phyloP scores from a whole-genome alignment of 805 yeast species.

The Wickerhamiella dianesei region DNA sequence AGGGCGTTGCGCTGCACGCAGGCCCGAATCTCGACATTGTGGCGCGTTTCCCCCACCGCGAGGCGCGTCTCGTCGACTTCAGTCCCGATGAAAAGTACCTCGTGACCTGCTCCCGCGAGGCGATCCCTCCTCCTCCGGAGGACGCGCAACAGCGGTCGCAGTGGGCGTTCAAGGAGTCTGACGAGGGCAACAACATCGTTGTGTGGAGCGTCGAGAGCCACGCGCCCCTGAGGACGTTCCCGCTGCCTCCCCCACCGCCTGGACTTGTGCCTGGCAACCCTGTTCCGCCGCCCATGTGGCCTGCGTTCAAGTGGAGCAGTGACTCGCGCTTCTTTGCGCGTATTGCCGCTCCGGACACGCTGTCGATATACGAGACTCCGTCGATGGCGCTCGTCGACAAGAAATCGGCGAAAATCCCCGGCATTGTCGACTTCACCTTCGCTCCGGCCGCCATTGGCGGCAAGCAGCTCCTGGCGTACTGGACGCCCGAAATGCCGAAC shows the following conservation, averaged over 20 bases:
- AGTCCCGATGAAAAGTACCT: conserved; percentile 85
- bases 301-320: conserved; percentile 87
- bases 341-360: conserved; percentile 73
- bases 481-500: conserved; percentile 91
- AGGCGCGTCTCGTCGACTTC: conserved; percentile 78
- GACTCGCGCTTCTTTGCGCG: conserved; percentile 92
- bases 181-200: conserved; percentile 85
- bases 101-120: conserved; percentile 80
- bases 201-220: conserved; percentile 86
- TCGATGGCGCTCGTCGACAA: conserved; percentile 72
- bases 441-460: conserved; percentile 72
- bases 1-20: conserved; percentile 95
- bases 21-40: conserved; percentile 65
- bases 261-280: conserved; percentile 5
- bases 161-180: conserved; percentile 75
- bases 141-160: conserved; percentile 44
- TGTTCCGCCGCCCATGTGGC: conserved; percentile 67
- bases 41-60: conserved; percentile 72
- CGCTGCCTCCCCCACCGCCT: conserved; percentile 31
- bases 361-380: conserved; percentile 76
- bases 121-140: conserved; percentile 58
- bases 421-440: conserved; percentile 83
- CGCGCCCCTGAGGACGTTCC: conserved; percentile 77
- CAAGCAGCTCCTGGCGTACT: conserved; percentile 66
- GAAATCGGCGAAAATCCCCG: conserved; percentile 70